Evolutionary conservation across 352 stramenopile species (phyloP).

Genomic region (Phytopythium cucurbitacearum): DNA sequence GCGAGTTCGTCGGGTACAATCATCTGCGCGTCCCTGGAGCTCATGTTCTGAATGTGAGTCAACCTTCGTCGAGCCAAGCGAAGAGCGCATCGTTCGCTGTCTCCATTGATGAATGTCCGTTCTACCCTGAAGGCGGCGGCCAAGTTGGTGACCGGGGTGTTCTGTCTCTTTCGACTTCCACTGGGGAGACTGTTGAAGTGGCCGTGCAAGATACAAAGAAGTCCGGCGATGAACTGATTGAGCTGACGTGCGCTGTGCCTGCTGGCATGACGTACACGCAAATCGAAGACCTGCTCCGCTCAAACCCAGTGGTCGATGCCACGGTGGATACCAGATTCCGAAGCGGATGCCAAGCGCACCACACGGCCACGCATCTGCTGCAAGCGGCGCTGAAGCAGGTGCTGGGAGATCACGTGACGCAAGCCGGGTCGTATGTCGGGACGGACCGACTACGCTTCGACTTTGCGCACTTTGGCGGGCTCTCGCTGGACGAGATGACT

Average conservation of each 20-base stretch:
- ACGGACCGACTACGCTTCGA: constrained; percentile 71
- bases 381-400: constrained; percentile 63
- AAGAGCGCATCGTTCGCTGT: constrained; percentile 21
- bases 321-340: constrained; percentile 49
- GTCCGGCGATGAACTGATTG: constrained; percentile 32
- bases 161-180: constrained; percentile 18
- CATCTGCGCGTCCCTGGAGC: constrained; percentile 27
- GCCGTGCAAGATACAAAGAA: constrained; percentile 46
- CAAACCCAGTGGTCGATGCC: constrained; percentile 20
- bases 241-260: constrained; percentile 39
- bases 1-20: constrained; percentile 63
- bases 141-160: constrained; percentile 67
- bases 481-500: constrained; percentile 58
- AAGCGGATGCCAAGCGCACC: constrained; percentile 50
- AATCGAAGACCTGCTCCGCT: constrained; percentile 17
- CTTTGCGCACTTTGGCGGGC: constrained; percentile 72
- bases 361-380: constrained; percentile 79
- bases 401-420: constrained; percentile 66
- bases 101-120: constrained; percentile 56
- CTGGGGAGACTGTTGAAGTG: constrained; percentile 7
- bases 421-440: constrained; percentile 66
- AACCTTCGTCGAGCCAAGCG: background rate
- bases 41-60: constrained; percentile 22
- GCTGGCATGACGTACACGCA: constrained; percentile 17
- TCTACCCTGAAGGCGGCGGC: constrained; percentile 73